Percentiles rank a stretch among this genome's conserved stretches.
Evolutionary conservation across 805 yeast genomes (phyloP).

Genomic region (Hemisphaericaspora nanyangensis): DNA sequence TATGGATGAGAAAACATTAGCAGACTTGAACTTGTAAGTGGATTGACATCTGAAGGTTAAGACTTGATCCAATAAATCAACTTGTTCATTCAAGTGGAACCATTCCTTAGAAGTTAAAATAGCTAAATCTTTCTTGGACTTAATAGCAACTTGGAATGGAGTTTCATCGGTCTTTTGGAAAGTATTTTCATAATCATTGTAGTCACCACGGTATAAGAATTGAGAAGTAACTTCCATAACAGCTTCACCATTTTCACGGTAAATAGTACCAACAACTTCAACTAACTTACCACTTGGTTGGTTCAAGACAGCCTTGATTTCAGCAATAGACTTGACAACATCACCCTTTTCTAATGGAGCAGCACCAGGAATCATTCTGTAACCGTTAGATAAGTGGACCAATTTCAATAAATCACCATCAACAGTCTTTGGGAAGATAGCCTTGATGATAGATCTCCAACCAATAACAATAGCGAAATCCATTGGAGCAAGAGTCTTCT

Average conservation of each 20-base stretch:
- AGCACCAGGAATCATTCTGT: slow-evolving; percentile 89
- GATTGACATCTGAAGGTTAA: slow-evolving; percentile 89
- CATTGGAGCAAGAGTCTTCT: slow-evolving; percentile 91
- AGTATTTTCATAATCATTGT: slow-evolving; percentile 84
- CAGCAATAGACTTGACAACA: slow-evolving; percentile 75
- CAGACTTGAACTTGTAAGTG: slow-evolving; percentile 74
- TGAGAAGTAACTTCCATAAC: slow-evolving; percentile 93
- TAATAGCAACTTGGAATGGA: slow-evolving; percentile 74
- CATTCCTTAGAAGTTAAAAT: slow-evolving; percentile 94
- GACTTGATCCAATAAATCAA: slow-evolving; percentile 72
- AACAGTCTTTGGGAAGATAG: slow-evolving; percentile 94
- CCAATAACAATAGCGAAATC: slow-evolving; percentile 98
- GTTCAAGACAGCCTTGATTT: slow-evolving; percentile 82
- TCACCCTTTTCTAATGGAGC: slow-evolving; percentile 87
- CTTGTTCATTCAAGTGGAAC: slow-evolving; percentile 77
- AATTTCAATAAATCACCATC: slow-evolving; percentile 94
- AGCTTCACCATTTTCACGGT: slow-evolving; percentile 61
- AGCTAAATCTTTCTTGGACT: slow-evolving; percentile 83
- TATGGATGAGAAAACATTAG: slow-evolving; percentile 72
- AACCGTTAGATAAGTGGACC: slow-evolving; percentile 93
- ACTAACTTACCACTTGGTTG: slow-evolving; percentile 93
- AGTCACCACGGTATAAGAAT: slow-evolving; percentile 94
- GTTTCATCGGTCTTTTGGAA: slow-evolving; percentile 85
- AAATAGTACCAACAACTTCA: slow-evolving; percentile 87
- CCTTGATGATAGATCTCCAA: slow-evolving; percentile 96